Percentiles rank a stretch among this genome's conserved stretches.
Evolutionary conservation across 495 filamentous ascomycete genomes (phyloP).

Genomic region (Penicillium coffeae): DNA sequence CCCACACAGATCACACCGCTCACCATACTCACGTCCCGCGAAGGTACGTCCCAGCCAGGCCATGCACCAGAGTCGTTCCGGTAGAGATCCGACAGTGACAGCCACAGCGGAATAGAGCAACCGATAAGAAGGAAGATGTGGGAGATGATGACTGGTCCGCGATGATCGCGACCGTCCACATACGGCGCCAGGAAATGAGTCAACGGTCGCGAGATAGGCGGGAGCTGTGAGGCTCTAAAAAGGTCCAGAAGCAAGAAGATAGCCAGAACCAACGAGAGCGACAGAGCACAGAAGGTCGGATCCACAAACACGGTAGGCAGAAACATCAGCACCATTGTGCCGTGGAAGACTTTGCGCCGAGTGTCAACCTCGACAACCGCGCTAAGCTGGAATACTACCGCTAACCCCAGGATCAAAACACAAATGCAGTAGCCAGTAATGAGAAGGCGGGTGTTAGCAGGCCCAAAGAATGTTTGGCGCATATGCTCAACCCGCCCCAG

Average conservation of each 20-base stretch:
- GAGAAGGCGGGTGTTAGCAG: constrained; percentile 76
- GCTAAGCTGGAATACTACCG: constrained; percentile 68
- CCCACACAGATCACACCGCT: constrained; percentile 91
- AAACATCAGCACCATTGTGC: constrained; percentile 96
- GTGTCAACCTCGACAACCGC: constrained; percentile 83
- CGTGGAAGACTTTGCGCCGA: constrained; percentile 96
- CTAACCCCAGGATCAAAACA: constrained; percentile 66
- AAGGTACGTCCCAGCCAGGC: constrained; percentile 66
- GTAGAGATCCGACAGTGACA: constrained; percentile 67
- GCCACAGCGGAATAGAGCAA: constrained; percentile 93
- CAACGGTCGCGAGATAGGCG: constrained; percentile 77
- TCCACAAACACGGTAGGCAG: constrained; percentile 81
- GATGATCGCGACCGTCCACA: constrained; percentile 88
- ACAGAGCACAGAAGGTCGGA: constrained; percentile 75
- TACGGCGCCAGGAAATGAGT: constrained; percentile 86
- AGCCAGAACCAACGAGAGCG: constrained; percentile 67
- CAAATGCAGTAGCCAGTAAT: constrained; percentile 67
- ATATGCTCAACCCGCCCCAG: constrained; percentile 58
- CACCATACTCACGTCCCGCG: constrained; percentile 78
- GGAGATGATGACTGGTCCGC: constrained; percentile 88
- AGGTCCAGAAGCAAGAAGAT: constrained; percentile 86
- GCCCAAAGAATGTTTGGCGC: constrained; percentile 57
- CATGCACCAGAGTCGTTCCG: constrained; percentile 50
- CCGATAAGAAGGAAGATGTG: constrained; percentile 96
- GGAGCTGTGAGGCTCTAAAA: constrained; percentile 84